Evolutionary conservation across 768 basidiomycete genomes (phyloP).

Genomic region (Postia placenta): DNA sequence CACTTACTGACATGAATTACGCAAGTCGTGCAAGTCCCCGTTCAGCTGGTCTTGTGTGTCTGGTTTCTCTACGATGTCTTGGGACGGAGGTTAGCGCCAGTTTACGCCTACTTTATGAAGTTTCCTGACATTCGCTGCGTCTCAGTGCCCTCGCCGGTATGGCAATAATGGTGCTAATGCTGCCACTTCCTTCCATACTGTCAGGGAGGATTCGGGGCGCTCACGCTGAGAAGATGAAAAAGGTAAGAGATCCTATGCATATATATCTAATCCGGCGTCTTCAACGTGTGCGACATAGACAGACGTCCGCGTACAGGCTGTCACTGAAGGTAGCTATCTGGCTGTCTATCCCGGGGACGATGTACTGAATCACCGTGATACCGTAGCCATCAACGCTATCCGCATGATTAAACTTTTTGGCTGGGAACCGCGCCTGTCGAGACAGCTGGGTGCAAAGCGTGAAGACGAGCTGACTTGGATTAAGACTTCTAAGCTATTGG

Average conservation of each 20-base stretch:
- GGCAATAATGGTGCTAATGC: conserved; percentile 31
- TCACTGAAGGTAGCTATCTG: conserved; percentile 32
- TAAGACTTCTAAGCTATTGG: conserved; percentile 47
- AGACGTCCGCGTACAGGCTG: conserved; percentile 37
- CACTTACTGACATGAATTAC: no score
- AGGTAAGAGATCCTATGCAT: conserved; percentile 15
- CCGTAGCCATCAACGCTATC: conserved; percentile 27
- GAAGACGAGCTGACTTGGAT: conserved; percentile 55
- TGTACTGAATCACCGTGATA: background rate
- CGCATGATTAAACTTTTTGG: conserved; percentile 47
- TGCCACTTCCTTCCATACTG: conserved; percentile 37
- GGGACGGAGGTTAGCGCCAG: conserved; percentile 17
- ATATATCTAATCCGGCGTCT: background rate
- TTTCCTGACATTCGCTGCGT: background rate
- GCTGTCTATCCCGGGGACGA: no score
- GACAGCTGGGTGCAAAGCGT: conserved; percentile 48
- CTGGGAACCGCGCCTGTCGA: conserved; percentile 42
- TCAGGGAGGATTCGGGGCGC: conserved; percentile 27
- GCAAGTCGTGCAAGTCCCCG: conserved; percentile 5
- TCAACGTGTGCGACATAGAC: conserved; percentile 22
- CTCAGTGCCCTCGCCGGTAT: conserved; percentile 35
- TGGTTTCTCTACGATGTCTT: conserved; percentile 24
- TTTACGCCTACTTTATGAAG: background rate
- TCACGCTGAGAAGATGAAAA: conserved; percentile 36
- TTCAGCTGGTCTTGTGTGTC: conserved; percentile 6